Conservation (phyloP, 2,329 filamentous ascomycete species). For the Ceratocystis lukuohia region DNA sequence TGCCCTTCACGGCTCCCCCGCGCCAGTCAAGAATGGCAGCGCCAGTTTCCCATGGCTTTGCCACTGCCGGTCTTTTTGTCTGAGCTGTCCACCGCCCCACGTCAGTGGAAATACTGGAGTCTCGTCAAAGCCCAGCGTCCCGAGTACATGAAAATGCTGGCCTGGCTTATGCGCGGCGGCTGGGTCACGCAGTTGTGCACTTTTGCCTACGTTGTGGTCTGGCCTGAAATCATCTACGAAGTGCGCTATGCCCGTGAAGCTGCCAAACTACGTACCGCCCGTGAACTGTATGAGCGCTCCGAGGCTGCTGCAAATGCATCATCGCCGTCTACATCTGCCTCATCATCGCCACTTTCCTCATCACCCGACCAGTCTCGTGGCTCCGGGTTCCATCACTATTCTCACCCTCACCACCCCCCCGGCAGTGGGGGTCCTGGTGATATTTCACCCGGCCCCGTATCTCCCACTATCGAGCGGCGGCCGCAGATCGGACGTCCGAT, state of each 20-base stretch:
- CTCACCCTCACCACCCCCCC: conserved; percentile 15
- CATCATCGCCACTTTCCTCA: neutral
- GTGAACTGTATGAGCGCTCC: conserved; percentile 7
- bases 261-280: conserved; percentile 39
- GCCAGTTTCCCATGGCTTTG: conserved; percentile 70
- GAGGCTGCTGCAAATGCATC: conserved; percentile 20
- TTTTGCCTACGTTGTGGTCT: conserved; percentile 78
- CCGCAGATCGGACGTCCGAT: conserved; percentile 19
- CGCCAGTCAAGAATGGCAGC: conserved; percentile 59
- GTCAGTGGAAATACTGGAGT: conserved; percentile 70
- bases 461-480: conserved; percentile 9
- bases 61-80: conserved; percentile 78
- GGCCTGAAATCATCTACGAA: conserved; percentile 67
- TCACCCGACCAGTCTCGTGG: conserved; percentile 1
- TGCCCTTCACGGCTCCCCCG: conserved; percentile 57
- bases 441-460: conserved; percentile 13
- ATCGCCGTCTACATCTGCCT: conserved; percentile 19
- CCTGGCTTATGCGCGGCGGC: conserved; percentile 81
- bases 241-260: conserved; percentile 59
- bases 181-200: conserved; percentile 91
- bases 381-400: neutral
- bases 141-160: conserved; percentile 78
- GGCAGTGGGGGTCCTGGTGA: neutral
- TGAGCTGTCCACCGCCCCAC: conserved; percentile 63
- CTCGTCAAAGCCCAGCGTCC: conserved; percentile 67